A percentile compares a stretch with the other conserved stretches of the same genome.
Evolutionary conservation across 2,329 filamentous ascomycete genomes (phyloP).

Genomic region (Pyrenophora tritici-repentis): DNA sequence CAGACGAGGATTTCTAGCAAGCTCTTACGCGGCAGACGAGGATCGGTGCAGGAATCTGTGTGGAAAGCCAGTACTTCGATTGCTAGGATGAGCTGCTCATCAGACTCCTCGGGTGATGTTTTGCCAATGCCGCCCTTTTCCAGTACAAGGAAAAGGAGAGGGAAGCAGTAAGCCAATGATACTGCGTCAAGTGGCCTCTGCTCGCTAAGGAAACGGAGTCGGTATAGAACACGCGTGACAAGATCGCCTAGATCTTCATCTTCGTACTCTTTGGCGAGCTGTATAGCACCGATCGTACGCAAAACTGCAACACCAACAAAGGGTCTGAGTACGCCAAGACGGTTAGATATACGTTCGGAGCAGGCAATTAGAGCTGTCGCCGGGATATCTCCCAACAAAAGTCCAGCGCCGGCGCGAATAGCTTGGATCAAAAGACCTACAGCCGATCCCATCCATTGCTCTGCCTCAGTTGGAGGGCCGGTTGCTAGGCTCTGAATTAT

Average conservation of each 20-base stretch:
- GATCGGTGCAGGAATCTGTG: conserved; percentile 76
- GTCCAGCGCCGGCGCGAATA: conserved; percentile 78
- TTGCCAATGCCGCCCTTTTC: conserved; percentile 77
- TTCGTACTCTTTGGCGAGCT: conserved; percentile 72
- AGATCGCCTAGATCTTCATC: conserved; percentile 80
- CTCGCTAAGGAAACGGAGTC: conserved; percentile 85
- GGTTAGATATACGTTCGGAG: conserved; percentile 72
- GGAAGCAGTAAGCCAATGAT: conserved; percentile 84
- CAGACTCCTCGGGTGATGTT: conserved; percentile 71
- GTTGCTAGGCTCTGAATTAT: conserved; percentile 81
- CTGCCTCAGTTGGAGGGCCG: conserved; percentile 86
- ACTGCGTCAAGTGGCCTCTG: conserved; percentile 92
- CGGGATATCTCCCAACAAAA: conserved; percentile 80
- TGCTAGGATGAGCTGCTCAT: conserved; percentile 87
- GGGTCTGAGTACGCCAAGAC: conserved; percentile 75
- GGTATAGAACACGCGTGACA: conserved; percentile 86
- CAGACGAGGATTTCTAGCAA: conserved; percentile 73
- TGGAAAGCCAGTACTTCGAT: conserved; percentile 90
- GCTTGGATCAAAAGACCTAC: conserved; percentile 73
- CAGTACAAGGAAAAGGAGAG: conserved; percentile 78
- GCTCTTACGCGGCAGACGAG: conserved; percentile 74
- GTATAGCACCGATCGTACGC: conserved; percentile 73
- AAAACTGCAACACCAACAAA: conserved; percentile 90
- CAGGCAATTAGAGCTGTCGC: conserved; percentile 80
- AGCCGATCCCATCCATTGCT: conserved; percentile 84